These are phyloP conservation scores for Carallia pectinifolia DNA, from an alignment of 345 rosid genomes.

Conservation along the genomic window DNA sequence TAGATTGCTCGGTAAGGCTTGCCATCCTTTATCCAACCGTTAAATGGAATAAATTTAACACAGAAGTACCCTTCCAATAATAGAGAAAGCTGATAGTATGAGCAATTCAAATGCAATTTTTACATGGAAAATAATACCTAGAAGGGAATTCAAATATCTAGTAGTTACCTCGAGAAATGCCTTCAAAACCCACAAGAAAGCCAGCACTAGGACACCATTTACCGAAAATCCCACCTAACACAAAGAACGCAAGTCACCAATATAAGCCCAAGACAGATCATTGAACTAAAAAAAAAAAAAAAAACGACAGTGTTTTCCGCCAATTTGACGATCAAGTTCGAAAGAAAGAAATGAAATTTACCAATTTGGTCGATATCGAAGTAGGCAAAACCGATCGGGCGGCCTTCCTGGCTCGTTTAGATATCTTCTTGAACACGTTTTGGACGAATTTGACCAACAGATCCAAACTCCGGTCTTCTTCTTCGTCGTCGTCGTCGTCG, in stretches of 20 bases:
- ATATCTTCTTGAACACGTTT: constrained; percentile 65
- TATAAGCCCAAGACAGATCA: not conserved
- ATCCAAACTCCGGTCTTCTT: constrained; percentile 85
- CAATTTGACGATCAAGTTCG: too few relatives aligned
- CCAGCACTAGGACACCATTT: constrained; percentile 71
- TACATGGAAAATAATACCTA: not conserved
- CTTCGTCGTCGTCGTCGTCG: constrained; percentile 55
- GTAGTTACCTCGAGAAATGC: constrained; percentile 82
- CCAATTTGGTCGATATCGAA: constrained; percentile 65
- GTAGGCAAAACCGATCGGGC: constrained; percentile 73
- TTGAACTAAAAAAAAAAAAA: not conserved
- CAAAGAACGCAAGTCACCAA: not conserved
- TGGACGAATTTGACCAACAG: constrained; percentile 63
- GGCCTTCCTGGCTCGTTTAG: constrained; percentile 80
- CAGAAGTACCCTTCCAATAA: too few relatives aligned
- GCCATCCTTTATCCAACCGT: too few relatives aligned
- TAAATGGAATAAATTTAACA: too few relatives aligned
- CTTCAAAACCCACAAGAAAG: constrained; percentile 84
- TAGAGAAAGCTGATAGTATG: not conserved
- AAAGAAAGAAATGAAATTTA: constrained; percentile 11
- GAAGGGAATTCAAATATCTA: not conserved
- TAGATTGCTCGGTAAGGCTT: too few relatives aligned
- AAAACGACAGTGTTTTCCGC: not conserved
- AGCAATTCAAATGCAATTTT: not conserved
- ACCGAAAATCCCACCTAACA: constrained; percentile 81